Evolutionary conservation across 306 rosid species (phyloP).

Genomic region (Medicago lupulina): DNA sequence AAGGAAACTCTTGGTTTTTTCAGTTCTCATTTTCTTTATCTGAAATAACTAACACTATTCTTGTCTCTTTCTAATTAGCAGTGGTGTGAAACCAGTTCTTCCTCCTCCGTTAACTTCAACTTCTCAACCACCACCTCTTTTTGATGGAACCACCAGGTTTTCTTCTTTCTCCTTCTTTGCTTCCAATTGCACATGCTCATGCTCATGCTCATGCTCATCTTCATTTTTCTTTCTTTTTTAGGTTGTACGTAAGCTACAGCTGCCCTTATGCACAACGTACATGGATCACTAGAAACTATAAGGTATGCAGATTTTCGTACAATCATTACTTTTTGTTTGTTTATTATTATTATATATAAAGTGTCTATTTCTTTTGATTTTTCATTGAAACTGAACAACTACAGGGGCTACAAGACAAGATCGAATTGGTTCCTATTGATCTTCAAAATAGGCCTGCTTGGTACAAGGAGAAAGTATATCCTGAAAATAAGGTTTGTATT

Average conservation of each 20-base stretch:
- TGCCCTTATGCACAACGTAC: slow-evolving; percentile 90
- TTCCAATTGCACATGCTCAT: not conserved
- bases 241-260: slow-evolving; percentile 58
- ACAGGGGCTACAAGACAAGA: slow-evolving; percentile 77
- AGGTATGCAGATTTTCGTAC: slow-evolving; percentile 49
- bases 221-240: slow-evolving; percentile 10
- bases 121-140: slow-evolving; percentile 71
- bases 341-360: not conserved
- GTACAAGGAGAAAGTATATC: slow-evolving; percentile 89
- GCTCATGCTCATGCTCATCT: not conserved
- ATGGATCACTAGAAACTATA: slow-evolving; percentile 84
- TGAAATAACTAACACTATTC: not conserved
- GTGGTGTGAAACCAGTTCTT: slow-evolving; percentile 43
- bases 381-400: not conserved
- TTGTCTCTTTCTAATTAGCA: slow-evolving; percentile 15
- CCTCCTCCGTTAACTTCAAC: slow-evolving; percentile 63
- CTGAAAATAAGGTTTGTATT: slow-evolving; percentile 63
- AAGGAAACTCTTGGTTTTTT: too few relatives aligned
- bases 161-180: not conserved
- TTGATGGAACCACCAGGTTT: slow-evolving; percentile 90
- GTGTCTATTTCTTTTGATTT: too few relatives aligned
- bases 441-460: slow-evolving; percentile 79
- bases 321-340: not conserved
- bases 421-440: slow-evolving; percentile 66
- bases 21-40: too few relatives aligned